A percentile compares a stretch with the other conserved stretches of the same genome.
These are phyloP conservation scores for Ramularia collo-cygni DNA, from an alignment of 2,329 filamentous ascomycete species.

Conservation along the genomic window DNA sequence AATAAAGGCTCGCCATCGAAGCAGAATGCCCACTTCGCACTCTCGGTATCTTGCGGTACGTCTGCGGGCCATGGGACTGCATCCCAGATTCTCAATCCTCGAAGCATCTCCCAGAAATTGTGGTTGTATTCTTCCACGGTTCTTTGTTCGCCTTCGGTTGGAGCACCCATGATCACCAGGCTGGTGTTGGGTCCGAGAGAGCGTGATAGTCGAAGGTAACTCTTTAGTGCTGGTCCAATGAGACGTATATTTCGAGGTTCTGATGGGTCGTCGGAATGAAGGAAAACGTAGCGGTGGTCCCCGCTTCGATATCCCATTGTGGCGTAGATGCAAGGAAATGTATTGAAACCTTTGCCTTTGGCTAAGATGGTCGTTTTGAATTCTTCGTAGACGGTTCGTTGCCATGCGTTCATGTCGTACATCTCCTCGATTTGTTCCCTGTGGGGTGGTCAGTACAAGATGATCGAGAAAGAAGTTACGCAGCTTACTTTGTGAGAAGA, in stretches of 20 bases:
- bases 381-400: slow-evolving; percentile 15
- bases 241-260: slow-evolving; percentile 16
- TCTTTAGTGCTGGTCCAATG: slow-evolving; percentile 13
- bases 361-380: slow-evolving; percentile 19
- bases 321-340: slow-evolving; percentile 17
- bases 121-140: slow-evolving; percentile 17
- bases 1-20: slow-evolving; percentile 16
- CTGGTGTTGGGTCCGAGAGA: slow-evolving; percentile 16
- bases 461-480: not conserved
- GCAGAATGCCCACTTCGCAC: slow-evolving; percentile 16
- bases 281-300: slow-evolving; percentile 17
- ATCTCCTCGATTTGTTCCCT: slow-evolving; percentile 13
- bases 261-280: slow-evolving; percentile 15
- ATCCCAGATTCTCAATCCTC: slow-evolving; percentile 16
- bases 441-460: not conserved
- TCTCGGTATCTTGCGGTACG: slow-evolving; percentile 12
- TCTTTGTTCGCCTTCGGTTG: slow-evolving; percentile 13
- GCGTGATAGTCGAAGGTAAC: slow-evolving; percentile 13
- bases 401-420: slow-evolving; percentile 17
- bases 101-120: slow-evolving; percentile 16
- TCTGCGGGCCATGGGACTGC: slow-evolving; percentile 15
- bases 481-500: slow-evolving; percentile 1
- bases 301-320: slow-evolving; percentile 16
- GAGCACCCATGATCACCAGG: slow-evolving; percentile 17
- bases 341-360: slow-evolving; percentile 15